Evolutionary conservation across 208 protist species (phyloP), one percentile per base, ranked within the genome.

Genomic region (Leishmania gerbilli): DNA sequence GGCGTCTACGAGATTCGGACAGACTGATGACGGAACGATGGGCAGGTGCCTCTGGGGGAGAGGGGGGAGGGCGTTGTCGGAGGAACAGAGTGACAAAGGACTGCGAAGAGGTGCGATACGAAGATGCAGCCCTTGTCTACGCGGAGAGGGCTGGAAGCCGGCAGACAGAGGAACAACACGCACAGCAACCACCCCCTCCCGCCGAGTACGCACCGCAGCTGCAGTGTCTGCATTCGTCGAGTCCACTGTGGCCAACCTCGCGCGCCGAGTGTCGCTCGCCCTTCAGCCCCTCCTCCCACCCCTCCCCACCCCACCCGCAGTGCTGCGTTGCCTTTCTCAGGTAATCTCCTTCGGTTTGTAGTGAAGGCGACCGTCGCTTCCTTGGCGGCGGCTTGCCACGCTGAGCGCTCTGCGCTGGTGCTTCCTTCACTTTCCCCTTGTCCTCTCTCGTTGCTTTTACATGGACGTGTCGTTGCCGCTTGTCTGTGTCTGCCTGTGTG

Each of bases 1-100:
- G 99, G 99, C 9, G 96, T 99, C 68, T 99, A 99, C 85, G 93
- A 99, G 81, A 84, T 99, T 24, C 93, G 98, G 15, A 98, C 89
- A 6, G 83, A 94, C 71, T 96, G 47, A 69, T 0, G 27, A 40
- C 8, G 19, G 40, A 49, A 9, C 31, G 34, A 19, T 8, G 13
- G 62, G 62, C 13, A 19, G 31, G 15, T 9, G 40, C 40, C 40
- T 42, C 40, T 42, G 40, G 40, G 40, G 51, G 37, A 40, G 37
- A 40, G 37, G 4, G 21, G 24, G 60, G 60, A 2, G n/a, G n/a
- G n/a, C 6, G 24, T 5, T 24, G 56, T 24, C 17, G 13, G 56
- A 62, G 24, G 56, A 8, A 11, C 5, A 31, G 0, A 24, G 24
- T 24, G 56, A 8, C 27, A 13, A 7, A 31, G 31, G 27, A 62